Evolutionary conservation across 2,329 filamentous ascomycete species (phyloP).

Genomic region (Endothia cerciana): DNA sequence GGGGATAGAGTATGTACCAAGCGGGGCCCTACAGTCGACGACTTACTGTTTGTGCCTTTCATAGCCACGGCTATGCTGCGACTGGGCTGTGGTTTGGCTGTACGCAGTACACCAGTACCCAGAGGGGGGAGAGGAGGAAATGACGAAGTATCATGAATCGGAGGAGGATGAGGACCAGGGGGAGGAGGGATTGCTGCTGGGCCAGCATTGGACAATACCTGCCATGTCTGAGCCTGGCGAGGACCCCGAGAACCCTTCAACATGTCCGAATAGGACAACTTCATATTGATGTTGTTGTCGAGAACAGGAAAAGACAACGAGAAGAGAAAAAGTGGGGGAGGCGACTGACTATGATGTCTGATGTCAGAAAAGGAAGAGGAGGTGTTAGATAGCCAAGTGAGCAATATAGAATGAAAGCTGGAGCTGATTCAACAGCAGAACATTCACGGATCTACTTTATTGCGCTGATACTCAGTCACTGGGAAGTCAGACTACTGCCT

Average conservation of each 20-base stretch:
- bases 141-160: neutral
- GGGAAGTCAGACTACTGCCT: neutral
- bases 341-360: neutral
- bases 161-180: neutral
- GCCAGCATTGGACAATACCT: neutral
- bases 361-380: neutral
- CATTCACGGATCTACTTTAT: neutral
- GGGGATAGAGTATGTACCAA: neutral
- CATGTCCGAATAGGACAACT: neutral
- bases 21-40: neutral
- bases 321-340: neutral
- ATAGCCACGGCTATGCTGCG: neutral
- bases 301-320: neutral
- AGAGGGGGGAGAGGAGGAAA: neutral
- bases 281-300: neutral
- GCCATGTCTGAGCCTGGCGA: neutral
- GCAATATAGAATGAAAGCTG: neutral
- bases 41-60: neutral
- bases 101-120: neutral
- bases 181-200: too few species aligned
- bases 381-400: neutral
- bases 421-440: neutral
- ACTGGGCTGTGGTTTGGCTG: neutral
- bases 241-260: neutral
- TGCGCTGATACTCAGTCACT: too few species aligned